Percentiles rank a stretch among this genome's conserved stretches.
Evolutionary conservation across 129 eudicot species (phyloP).

Genomic region (Flaveria trinervia): DNA sequence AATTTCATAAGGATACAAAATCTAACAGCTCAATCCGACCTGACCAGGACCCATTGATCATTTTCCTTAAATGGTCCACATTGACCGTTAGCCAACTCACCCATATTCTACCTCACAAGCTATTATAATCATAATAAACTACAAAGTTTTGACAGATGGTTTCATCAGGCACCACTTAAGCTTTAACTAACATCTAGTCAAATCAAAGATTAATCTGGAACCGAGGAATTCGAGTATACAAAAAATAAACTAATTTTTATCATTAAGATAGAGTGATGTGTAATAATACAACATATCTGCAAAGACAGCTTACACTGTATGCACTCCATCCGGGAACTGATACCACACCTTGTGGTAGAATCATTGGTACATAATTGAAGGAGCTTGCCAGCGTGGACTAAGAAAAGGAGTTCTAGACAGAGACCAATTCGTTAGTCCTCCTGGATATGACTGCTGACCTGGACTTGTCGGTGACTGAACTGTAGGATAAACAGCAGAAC

Average conservation of each 20-base stretch:
- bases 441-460: conserved; percentile 71
- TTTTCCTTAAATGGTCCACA: not conserved
- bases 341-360: conserved; percentile 78
- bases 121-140: not conserved
- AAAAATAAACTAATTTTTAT: not conserved
- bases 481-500: conserved; percentile 86
- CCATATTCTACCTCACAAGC: not conserved
- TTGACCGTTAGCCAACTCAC: not conserved
- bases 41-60: not conserved
- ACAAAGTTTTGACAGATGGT: not conserved
- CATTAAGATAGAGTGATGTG: not conserved
- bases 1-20: not conserved
- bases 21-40: not conserved
- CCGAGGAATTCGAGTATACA: not conserved
- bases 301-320: conserved; percentile 59
- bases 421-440: conserved; percentile 61
- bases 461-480: conserved; percentile 79
- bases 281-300: conserved; percentile 9
- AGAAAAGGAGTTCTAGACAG: conserved; percentile 66
- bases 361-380: conserved; percentile 69
- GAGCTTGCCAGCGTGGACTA: conserved; percentile 79
- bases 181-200: not conserved
- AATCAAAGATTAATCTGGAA: not conserved
- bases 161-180: not conserved
- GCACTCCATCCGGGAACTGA: conserved; percentile 86